Conservation (phyloP, 2,329 filamentous ascomycete genomes). For the Gaeumannomyces tritici region DNA sequence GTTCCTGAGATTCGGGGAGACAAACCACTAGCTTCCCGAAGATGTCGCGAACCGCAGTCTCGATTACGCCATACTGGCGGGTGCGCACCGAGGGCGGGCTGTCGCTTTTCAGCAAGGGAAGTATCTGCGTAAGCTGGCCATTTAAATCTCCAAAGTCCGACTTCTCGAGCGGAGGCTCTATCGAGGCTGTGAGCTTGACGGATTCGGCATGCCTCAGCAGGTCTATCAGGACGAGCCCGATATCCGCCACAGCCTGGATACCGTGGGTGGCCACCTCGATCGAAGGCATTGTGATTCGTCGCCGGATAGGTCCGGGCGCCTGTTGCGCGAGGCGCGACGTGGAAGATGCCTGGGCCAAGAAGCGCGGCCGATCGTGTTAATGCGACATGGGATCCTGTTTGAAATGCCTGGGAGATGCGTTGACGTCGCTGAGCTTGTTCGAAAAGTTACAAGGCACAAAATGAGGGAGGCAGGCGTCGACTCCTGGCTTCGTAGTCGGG, state of each 20-base stretch:
- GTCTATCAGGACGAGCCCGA: conserved; percentile 42
- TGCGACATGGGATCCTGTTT: neutral
- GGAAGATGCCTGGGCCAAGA: neutral
- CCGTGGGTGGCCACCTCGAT: conserved; percentile 34
- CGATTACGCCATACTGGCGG: conserved; percentile 62
- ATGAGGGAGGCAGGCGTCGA: neutral
- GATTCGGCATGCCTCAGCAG: conserved; percentile 49
- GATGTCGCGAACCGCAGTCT: conserved; percentile 71
- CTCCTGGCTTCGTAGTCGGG: neutral
- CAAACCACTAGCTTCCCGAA: conserved; percentile 74
- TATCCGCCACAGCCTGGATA: conserved; percentile 42
- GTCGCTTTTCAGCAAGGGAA: conserved; percentile 16
- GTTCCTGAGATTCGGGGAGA: conserved; percentile 4
- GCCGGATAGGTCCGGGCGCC: neutral
- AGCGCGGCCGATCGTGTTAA: neutral
- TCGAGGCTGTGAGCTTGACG: conserved; percentile 47
- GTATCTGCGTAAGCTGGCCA: conserved; percentile 30
- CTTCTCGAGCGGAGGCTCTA: conserved; percentile 70
- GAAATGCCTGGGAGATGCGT: neutral
- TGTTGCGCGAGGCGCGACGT: neutral
- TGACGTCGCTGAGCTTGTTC: neutral
- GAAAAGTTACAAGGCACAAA: neutral
- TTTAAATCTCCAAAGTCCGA: conserved; percentile 48
- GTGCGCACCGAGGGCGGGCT: conserved; percentile 19
- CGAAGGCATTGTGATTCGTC: conserved; percentile 36